These are phyloP conservation scores for Dactylella cylindrospora DNA, from an alignment of 2,329 filamentous ascomycete genomes.

Conservation along the genomic window DNA sequence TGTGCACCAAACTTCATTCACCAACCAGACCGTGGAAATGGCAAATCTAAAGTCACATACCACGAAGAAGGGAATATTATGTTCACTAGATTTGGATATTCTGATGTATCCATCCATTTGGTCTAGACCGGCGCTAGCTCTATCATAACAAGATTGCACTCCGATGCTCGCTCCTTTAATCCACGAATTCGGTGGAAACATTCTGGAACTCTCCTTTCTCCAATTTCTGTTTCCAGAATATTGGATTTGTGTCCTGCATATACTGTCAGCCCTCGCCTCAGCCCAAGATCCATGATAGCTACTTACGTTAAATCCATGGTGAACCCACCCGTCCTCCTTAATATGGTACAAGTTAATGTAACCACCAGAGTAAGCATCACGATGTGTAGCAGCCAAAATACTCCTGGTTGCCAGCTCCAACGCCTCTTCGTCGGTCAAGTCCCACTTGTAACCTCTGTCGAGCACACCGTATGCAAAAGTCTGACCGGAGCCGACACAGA, in stretches of 20 bases:
- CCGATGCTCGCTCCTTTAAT: too few species aligned
- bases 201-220: constrained; percentile 98
- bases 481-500: constrained; percentile 97
- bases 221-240: constrained; percentile 99
- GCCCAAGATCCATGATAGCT: background rate
- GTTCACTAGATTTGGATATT: too few species aligned
- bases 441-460: constrained; percentile 91
- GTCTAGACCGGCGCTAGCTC: too few species aligned
- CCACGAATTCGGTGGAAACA: constrained; percentile 70
- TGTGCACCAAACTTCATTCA: too few species aligned
- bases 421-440: constrained; percentile 81
- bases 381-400: constrained; percentile 92
- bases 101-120: too few species aligned
- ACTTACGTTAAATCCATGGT: constrained; percentile 79
- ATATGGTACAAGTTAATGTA: constrained; percentile 99
- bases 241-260: constrained; percentile 80
- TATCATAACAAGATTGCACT: too few species aligned
- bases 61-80: too few species aligned
- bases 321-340: constrained; percentile 98
- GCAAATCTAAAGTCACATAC: too few species aligned
- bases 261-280: constrained; percentile 6
- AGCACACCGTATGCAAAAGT: constrained; percentile 98
- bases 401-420: constrained; percentile 86
- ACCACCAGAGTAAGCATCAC: constrained; percentile 97
- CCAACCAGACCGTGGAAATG: too few species aligned